Evolutionary conservation across 2,329 filamentous ascomycete species (phyloP).

Genomic region (Daldinia sp.): DNA sequence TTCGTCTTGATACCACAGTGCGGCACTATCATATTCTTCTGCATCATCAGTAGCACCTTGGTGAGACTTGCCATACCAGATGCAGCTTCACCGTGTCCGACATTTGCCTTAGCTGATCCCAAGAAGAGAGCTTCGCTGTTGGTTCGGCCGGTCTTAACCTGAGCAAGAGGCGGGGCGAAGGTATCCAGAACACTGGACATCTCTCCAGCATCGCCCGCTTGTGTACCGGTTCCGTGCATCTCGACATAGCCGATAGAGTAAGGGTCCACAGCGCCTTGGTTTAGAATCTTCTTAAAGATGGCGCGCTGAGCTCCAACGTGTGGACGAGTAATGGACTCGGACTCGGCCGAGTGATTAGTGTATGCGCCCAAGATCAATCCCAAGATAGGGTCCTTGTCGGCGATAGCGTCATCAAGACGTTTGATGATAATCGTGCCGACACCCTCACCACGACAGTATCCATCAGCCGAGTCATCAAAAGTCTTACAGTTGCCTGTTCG

Average conservation of each 20-base stretch:
- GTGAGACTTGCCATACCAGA: constrained; percentile 56
- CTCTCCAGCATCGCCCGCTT: constrained; percentile 76
- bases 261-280: constrained; percentile 57
- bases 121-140: constrained; percentile 56
- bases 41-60: constrained; percentile 61
- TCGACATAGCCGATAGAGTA: constrained; percentile 72
- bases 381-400: constrained; percentile 59
- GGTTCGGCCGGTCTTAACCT: constrained; percentile 55
- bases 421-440: constrained; percentile 45
- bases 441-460: constrained; percentile 55
- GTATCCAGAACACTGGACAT: constrained; percentile 70
- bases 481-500: constrained; percentile 58
- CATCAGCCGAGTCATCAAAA: constrained; percentile 60
- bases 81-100: constrained; percentile 61
- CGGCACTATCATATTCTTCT: constrained; percentile 58
- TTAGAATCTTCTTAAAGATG: constrained; percentile 59
- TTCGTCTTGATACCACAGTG: constrained; percentile 49
- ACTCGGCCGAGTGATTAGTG: constrained; percentile 79
- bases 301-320: constrained; percentile 71
- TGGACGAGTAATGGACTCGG: constrained; percentile 78
- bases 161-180: constrained; percentile 61
- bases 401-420: constrained; percentile 53
- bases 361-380: constrained; percentile 61
- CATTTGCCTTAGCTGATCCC: constrained; percentile 62
- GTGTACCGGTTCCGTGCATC: constrained; percentile 78